A percentile compares a stretch with the other conserved stretches of the same genome.
phyloP scores from a whole-genome alignment of 441 rosid species.

The Syzygium malaccense region DNA sequence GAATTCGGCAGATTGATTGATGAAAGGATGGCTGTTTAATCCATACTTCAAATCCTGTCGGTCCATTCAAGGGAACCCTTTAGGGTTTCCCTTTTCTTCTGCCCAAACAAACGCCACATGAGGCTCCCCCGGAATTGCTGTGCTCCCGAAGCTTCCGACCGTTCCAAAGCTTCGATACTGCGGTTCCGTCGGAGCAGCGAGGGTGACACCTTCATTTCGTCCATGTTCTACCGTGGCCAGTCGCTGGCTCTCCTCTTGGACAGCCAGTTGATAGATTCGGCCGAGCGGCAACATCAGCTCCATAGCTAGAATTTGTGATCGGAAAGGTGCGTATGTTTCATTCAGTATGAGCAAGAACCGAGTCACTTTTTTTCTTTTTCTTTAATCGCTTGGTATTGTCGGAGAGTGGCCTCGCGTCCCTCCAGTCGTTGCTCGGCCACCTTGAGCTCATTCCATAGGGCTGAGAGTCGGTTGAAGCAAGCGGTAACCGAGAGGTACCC shows the following conservation, averaged over 20 bases:
- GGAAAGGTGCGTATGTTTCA: not conserved
- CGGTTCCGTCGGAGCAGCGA: fast-evolving
- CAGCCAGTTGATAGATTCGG: fast-evolving
- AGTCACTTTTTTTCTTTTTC: no score
- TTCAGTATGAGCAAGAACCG: not conserved
- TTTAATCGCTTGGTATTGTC: not conserved
- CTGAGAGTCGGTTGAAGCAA: no score
- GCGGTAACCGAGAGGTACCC: no score
- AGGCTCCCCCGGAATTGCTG: no score
- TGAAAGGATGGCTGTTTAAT: not conserved
- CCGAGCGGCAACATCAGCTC: fast-evolving
- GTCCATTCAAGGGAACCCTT: not conserved
- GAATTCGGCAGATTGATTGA: not conserved
- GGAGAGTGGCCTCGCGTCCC: not conserved
- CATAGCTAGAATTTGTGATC: not conserved
- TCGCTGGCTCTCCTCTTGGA: not conserved
- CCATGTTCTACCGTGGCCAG: fast-evolving
- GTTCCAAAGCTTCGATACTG: fast-evolving
- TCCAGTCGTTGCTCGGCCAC: fast-evolving
- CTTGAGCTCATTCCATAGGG: no score
- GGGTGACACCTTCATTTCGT: not conserved
- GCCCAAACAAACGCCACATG: no score
- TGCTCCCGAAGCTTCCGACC: fast-evolving
- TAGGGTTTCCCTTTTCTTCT: not conserved
- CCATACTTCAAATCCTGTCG: not conserved